Evolutionary conservation across 257 asterid genomes (phyloP).

Genomic region (Lavandula angustifolia): DNA sequence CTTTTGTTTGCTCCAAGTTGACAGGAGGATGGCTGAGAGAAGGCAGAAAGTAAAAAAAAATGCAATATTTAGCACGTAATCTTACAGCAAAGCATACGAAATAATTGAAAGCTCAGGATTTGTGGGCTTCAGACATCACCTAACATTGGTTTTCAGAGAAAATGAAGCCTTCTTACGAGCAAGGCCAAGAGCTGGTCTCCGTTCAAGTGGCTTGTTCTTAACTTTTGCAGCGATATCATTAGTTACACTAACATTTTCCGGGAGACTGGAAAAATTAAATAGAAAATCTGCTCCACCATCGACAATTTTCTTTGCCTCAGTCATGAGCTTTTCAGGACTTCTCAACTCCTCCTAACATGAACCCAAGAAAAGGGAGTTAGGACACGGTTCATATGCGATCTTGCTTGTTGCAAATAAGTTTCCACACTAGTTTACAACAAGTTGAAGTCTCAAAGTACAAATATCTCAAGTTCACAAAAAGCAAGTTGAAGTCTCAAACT

Average conservation of each 20-base stretch:
- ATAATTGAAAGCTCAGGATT: neutral
- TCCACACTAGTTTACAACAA: conserved; percentile 6
- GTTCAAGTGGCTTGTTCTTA: too few relatives aligned
- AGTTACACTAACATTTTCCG: conserved; percentile 36
- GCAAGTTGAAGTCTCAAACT: too few relatives aligned
- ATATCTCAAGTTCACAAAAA: too few relatives aligned
- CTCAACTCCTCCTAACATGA: conserved; percentile 33
- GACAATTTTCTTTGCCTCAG: conserved; percentile 70
- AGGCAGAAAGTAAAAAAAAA: conserved; percentile 25
- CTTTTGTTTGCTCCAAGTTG: conserved; percentile 46
- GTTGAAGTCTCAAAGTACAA: conserved; percentile 10
- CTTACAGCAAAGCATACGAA: neutral
- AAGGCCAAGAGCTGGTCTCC: conserved; percentile 75
- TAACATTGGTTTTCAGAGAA: conserved; percentile 52
- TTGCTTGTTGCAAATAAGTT: conserved; percentile 9
- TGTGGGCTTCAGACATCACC: conserved; percentile 41
- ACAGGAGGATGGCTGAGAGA: conserved; percentile 42
- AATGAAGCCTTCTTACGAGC: conserved; percentile 67
- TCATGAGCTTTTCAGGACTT: conserved; percentile 63
- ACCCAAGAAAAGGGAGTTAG: conserved; percentile 22
- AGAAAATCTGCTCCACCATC: conserved; percentile 58
- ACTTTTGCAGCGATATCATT: conserved; percentile 32
- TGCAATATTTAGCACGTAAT: conserved; percentile 4
- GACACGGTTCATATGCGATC: neutral
- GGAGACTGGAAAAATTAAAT: conserved; percentile 41